Evolutionary conservation across 345 rosid species (phyloP).

Genomic region (Aurinia saxatilis): DNA sequence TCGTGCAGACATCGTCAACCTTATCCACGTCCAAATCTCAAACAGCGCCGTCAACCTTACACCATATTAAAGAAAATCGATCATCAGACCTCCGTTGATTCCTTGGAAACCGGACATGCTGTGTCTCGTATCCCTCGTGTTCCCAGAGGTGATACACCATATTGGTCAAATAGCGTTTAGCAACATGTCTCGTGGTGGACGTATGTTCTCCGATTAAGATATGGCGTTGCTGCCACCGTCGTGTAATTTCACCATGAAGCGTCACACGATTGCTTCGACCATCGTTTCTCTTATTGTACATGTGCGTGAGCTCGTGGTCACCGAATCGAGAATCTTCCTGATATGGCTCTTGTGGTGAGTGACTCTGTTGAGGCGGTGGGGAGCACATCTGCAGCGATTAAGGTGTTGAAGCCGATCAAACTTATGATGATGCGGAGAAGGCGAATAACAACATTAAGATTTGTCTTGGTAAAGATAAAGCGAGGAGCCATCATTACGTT

Average conservation of each 20-base stretch:
- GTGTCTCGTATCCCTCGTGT: constrained; percentile 99
- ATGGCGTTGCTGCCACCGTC: constrained; percentile 98
- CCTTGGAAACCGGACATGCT: constrained; percentile 79
- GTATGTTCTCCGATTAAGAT: constrained; percentile 99
- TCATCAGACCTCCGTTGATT: constrained; percentile 79
- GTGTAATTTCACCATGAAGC: constrained; percentile 78
- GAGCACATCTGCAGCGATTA: constrained; percentile 82
- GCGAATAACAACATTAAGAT: constrained; percentile 86
- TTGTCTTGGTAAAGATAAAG: constrained; percentile 83
- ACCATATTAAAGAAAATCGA: constrained; percentile 89
- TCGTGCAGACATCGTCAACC: constrained; percentile 73
- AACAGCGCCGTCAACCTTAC: constrained; percentile 91
- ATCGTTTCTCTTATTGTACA: constrained; percentile 96
- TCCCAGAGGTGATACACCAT: constrained; percentile 98
- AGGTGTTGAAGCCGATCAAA: constrained; percentile 82
- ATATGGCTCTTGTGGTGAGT: constrained; percentile 74
- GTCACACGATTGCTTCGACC: constrained; percentile 83
- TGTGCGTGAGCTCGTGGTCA: constrained; percentile 79
- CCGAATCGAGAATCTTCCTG: constrained; percentile 69
- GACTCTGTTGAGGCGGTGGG: constrained; percentile 66
- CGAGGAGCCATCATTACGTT: constrained; percentile 82
- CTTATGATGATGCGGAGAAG: constrained; percentile 77
- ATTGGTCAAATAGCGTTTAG: constrained; percentile 99
- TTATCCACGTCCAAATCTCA: constrained; percentile 70
- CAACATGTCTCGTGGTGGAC: constrained; percentile 98